Evolutionary conservation across 352 stramenopile genomes (phyloP).

Genomic region (Pythium aquatile): DNA sequence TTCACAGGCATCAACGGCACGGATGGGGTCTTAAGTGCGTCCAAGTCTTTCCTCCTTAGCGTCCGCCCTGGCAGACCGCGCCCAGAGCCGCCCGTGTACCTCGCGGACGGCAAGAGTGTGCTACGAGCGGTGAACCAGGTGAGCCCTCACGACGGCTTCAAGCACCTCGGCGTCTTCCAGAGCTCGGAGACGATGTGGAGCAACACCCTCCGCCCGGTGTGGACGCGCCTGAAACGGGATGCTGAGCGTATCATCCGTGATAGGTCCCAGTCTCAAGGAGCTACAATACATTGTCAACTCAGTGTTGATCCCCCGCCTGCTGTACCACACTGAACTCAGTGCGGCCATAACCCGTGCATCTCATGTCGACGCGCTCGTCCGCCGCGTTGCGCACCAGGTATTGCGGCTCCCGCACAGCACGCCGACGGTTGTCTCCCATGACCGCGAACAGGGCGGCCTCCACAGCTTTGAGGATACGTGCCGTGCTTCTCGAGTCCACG

Average conservation of each 20-base stretch:
- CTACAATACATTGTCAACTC: constrained; percentile 3
- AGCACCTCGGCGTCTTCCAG: constrained; percentile 3
- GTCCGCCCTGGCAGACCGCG: neutral
- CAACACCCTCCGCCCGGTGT: neutral
- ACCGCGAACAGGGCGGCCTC: neutral
- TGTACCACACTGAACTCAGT: neutral
- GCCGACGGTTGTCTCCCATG: neutral
- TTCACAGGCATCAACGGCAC: constrained; percentile 1
- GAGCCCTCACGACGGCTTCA: neutral
- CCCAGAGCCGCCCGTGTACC: neutral
- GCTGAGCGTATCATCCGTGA: neutral
- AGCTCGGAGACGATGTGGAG: neutral
- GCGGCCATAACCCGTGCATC: neutral
- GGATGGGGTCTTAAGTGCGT: neutral
- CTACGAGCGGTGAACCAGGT: neutral
- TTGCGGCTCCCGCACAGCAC: neutral
- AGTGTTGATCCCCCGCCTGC: neutral
- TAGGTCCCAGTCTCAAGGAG: too few relatives aligned
- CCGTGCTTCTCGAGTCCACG: neutral
- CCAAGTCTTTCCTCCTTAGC: constrained; percentile 1
- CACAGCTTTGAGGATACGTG: neutral
- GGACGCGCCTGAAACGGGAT: neutral
- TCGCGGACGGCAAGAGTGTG: neutral
- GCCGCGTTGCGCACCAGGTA: neutral
- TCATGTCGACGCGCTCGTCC: neutral